Percentiles rank a stretch among this genome's conserved stretches.
Evolutionary conservation across 2,329 filamentous ascomycete species (phyloP).

Genomic region (Ambrosiella beaveri): DNA sequence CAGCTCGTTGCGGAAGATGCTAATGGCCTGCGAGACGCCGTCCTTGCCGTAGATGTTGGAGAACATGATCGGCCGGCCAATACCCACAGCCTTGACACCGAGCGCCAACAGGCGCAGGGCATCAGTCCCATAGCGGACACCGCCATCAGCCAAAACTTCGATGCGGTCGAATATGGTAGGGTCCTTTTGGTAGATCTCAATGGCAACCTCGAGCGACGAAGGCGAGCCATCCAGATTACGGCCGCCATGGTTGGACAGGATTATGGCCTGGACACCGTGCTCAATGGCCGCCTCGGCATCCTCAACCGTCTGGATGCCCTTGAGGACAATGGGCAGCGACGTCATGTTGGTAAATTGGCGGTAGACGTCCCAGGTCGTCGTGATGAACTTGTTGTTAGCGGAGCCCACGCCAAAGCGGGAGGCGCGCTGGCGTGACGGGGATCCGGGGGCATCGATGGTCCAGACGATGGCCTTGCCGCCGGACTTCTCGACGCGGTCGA

Average conservation of each 20-base stretch:
- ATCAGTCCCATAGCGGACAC: slow-evolving; percentile 27
- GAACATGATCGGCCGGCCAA: slow-evolving; percentile 25
- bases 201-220: slow-evolving; percentile 20
- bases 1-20: slow-evolving; percentile 33
- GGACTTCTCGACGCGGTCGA: slow-evolving; percentile 20
- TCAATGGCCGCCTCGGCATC: slow-evolving; percentile 24
- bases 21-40: slow-evolving; percentile 28
- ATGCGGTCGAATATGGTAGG: slow-evolving; percentile 17
- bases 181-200: slow-evolving; percentile 17
- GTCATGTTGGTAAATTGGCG: slow-evolving; percentile 11
- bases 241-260: slow-evolving; percentile 27
- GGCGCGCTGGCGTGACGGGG: slow-evolving; percentile 21
- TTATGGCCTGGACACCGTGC: slow-evolving; percentile 23
- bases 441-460: slow-evolving; percentile 19
- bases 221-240: slow-evolving; percentile 24
- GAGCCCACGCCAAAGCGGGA: slow-evolving; percentile 24
- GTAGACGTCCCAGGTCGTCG: slow-evolving; percentile 13
- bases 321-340: slow-evolving; percentile 22
- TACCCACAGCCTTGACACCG: slow-evolving; percentile 26
- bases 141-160: slow-evolving; percentile 22
- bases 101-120: slow-evolving; percentile 27
- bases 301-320: slow-evolving; percentile 25
- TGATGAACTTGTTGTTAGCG: slow-evolving; percentile 16
- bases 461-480: slow-evolving; percentile 24
- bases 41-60: slow-evolving; percentile 32